A percentile compares a stretch with the other conserved stretches of the same genome.
Conservation (phyloP, 805 yeast species). For the Pichia eremophila region DNA sequence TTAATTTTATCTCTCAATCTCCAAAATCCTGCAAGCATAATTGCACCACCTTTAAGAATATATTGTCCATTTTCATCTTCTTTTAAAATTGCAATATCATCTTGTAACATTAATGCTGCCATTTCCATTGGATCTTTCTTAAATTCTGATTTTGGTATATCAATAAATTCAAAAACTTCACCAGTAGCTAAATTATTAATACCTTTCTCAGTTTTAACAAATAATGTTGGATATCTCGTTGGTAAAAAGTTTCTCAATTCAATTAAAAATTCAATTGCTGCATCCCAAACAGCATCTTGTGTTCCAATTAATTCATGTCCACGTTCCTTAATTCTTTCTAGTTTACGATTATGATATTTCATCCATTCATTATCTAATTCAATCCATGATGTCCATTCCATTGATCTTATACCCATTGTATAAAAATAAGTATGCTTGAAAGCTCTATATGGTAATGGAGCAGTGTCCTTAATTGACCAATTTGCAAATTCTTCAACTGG, state of each 20-base stretch:
- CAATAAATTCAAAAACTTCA: slow-evolving; percentile 35
- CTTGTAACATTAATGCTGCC: slow-evolving; percentile 51
- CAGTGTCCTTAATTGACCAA: slow-evolving; percentile 43
- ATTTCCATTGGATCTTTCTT: slow-evolving; percentile 49
- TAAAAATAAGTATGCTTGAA: slow-evolving; percentile 55
- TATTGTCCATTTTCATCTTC: slow-evolving; percentile 52
- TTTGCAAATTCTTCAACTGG: slow-evolving; percentile 35
- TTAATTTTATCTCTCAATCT: slow-evolving; percentile 51
- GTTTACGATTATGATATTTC: slow-evolving; percentile 43
- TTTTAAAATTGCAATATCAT: slow-evolving; percentile 59
- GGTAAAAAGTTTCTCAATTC: slow-evolving; percentile 48
- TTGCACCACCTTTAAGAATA: slow-evolving; percentile 49
- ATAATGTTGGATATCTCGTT: slow-evolving; percentile 47
- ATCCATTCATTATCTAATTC: slow-evolving; percentile 61
- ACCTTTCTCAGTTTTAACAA: slow-evolving; percentile 36
- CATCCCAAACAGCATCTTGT: slow-evolving; percentile 39
- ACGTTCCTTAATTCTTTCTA: slow-evolving; percentile 36
- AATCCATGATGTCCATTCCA: slow-evolving; percentile 57
- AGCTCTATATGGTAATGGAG: slow-evolving; percentile 56
- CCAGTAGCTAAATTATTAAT: slow-evolving; percentile 44
- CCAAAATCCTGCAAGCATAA: slow-evolving; percentile 64
- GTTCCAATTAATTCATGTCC: slow-evolving; percentile 44
- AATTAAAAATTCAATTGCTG: slow-evolving; percentile 46
- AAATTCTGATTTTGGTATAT: slow-evolving; percentile 22
- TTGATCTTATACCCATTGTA: slow-evolving; percentile 60